Evolutionary conservation across 2,329 filamentous ascomycete species (phyloP).

Genomic region (Aureobasidium sp.): DNA sequence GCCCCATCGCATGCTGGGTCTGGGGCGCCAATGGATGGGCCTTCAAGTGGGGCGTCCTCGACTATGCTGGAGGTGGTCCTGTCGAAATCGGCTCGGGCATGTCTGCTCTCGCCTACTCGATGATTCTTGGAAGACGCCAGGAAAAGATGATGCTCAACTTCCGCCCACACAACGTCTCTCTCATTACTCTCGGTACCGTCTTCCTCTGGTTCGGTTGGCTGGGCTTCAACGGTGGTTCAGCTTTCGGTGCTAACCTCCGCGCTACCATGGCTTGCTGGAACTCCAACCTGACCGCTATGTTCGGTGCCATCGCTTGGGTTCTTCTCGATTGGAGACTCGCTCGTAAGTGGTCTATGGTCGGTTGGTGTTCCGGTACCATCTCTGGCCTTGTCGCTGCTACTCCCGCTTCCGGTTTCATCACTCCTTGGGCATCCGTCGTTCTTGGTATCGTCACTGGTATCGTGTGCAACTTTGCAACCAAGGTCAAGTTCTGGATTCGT

Average conservation of each 20-base stretch:
- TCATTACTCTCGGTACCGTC: conserved; percentile 91
- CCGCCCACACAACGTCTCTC: conserved; percentile 95
- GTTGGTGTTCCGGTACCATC: conserved; percentile 85
- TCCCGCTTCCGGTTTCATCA: conserved; percentile 71
- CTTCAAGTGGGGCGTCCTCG: conserved; percentile 81
- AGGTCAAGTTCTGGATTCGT: conserved; percentile 66
- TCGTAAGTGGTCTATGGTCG: conserved; percentile 89
- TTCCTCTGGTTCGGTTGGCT: conserved; percentile 99
- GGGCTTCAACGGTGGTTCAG: conserved; percentile 83
- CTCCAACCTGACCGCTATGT: conserved; percentile 86
- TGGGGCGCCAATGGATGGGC: conserved; percentile 96
- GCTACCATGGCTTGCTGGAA: conserved; percentile 98
- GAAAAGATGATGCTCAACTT: conserved; percentile 99
- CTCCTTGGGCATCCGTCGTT: conserved; percentile 54
- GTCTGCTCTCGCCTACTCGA: conserved; percentile 88
- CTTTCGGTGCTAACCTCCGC: conserved; percentile 64
- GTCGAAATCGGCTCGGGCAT: conserved; percentile 95
- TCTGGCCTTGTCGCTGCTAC: conserved; percentile 83
- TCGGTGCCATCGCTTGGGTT: conserved; percentile 88
- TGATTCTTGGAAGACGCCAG: conserved; percentile 90
- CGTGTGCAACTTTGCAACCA: conserved; percentile 77
- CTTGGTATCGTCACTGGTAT: conserved; percentile 56
- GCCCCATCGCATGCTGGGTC: conserved; percentile 90
- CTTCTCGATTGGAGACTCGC: conserved; percentile 91
- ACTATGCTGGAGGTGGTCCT: conserved; percentile 93